A percentile compares a stretch with the other conserved stretches of the same genome.
These are phyloP conservation scores for Coniferiporia sulphurascens DNA, from an alignment of 1,284 basidiomycete genomes.

Conservation along the genomic window DNA sequence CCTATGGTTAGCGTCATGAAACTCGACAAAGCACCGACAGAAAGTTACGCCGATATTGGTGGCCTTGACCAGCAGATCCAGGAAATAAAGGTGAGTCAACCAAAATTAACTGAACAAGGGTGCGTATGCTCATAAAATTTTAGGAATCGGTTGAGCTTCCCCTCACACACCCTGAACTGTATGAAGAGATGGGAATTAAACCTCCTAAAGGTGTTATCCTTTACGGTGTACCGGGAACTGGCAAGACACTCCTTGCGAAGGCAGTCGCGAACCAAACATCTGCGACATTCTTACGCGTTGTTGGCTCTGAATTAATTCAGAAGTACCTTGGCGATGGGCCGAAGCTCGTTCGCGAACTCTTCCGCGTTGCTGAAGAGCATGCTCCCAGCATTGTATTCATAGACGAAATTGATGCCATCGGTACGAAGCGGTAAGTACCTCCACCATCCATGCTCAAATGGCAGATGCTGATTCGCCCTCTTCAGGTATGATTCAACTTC, in stretches of 20 bases:
- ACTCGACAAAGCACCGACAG: slow-evolving; percentile 96
- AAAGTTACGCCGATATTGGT: slow-evolving; percentile 98
- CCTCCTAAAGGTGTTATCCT: slow-evolving; percentile 99
- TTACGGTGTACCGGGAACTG: slow-evolving; percentile 97
- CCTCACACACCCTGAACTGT: slow-evolving; percentile 95
- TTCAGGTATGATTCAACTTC: slow-evolving; percentile 91
- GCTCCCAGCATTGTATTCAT: slow-evolving; percentile 99
- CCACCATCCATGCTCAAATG: not conserved
- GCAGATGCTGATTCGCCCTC: slow-evolving; percentile 22
- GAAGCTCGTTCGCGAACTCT: slow-evolving; percentile 95
- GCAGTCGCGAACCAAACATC: slow-evolving; percentile 99
- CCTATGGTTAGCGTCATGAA: slow-evolving; percentile 99
- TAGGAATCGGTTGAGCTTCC: slow-evolving; percentile 98
- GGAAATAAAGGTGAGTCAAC: slow-evolving; percentile 83
- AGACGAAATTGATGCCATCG: slow-evolving; percentile 98
- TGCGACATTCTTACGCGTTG: slow-evolving; percentile 96
- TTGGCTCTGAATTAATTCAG: slow-evolving; percentile 97
- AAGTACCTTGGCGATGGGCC: slow-evolving; percentile 99
- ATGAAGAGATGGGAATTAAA: slow-evolving; percentile 99
- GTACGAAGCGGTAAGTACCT: slow-evolving; percentile 83
- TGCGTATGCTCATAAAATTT: not conserved
- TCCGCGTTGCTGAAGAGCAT: slow-evolving; percentile 96
- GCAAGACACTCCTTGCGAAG: slow-evolving; percentile 97
- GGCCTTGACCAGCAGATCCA: slow-evolving; percentile 96
- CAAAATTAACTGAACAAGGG: slow-evolving; percentile 10